Percentiles rank a stretch among this genome's conserved stretches.
These are phyloP conservation scores for Thelonectria olida DNA, from an alignment of 2,329 filamentous ascomycete species.

Conservation along the genomic window DNA sequence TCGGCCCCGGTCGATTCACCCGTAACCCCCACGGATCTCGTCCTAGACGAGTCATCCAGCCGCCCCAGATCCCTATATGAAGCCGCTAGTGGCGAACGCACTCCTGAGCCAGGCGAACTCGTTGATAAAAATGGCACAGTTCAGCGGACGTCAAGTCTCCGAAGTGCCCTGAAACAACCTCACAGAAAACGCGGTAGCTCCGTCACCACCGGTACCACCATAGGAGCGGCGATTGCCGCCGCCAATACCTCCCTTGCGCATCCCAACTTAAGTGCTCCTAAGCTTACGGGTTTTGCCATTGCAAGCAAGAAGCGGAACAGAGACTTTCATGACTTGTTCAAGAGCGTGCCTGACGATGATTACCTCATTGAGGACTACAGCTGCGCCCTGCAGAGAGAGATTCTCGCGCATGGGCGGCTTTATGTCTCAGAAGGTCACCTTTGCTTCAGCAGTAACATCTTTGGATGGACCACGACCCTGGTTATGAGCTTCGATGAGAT, in stretches of 20 bases:
- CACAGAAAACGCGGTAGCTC: constrained; percentile 87
- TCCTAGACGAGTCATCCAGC: constrained; percentile 47
- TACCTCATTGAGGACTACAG: constrained; percentile 99
- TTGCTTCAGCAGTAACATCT: constrained; percentile 98
- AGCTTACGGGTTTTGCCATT: constrained; percentile 93
- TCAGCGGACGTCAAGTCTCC: constrained; percentile 72
- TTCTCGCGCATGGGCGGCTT: constrained; percentile 89
- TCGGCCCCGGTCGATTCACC: constrained; percentile 64
- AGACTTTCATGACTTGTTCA: constrained; percentile 93
- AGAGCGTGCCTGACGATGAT: constrained; percentile 97
- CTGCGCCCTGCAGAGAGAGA: constrained; percentile 94
- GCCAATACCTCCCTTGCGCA: constrained; percentile 75
- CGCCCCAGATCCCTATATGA: constrained; percentile 63
- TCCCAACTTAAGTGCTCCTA: constrained; percentile 70
- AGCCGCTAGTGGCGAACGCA: constrained; percentile 62
- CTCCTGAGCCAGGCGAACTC: constrained; percentile 70
- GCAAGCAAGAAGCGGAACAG: constrained; percentile 96
- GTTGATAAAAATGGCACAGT: constrained; percentile 70
- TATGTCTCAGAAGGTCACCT: constrained; percentile 98
- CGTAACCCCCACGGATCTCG: constrained; percentile 36
- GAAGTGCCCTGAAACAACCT: constrained; percentile 64
- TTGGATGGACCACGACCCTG: constrained; percentile 96
- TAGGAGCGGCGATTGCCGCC: constrained; percentile 77
- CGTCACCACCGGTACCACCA: constrained; percentile 69
- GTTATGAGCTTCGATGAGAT: constrained; percentile 99